Conservation (phyloP, 345 rosid genomes). For the Hibiscus trionum region DNA sequence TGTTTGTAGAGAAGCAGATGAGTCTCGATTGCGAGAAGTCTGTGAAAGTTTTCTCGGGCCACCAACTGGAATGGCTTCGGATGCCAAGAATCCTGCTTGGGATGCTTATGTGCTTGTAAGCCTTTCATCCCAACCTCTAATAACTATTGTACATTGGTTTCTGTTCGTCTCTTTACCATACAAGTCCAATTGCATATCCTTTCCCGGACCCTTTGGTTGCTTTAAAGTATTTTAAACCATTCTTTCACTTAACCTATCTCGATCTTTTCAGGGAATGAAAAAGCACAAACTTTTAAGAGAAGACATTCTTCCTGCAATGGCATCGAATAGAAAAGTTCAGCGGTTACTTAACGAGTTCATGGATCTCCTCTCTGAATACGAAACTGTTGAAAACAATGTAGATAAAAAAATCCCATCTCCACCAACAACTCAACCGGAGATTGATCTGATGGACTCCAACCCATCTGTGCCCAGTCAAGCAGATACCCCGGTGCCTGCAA, state of each 20-base stretch:
- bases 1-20: constrained; percentile 84
- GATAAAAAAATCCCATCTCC: constrained; percentile 20
- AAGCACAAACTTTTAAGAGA: constrained; percentile 83
- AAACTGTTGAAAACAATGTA: constrained; percentile 26
- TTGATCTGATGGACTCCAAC: constrained; percentile 22
- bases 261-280: constrained; percentile 65
- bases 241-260: background rate
- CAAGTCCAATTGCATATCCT: background rate
- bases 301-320: constrained; percentile 96
- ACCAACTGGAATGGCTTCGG: constrained; percentile 76
- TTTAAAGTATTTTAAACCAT: background rate
- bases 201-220: background rate
- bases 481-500: constrained; percentile 7
- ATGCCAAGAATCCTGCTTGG: constrained; percentile 53
- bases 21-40: constrained; percentile 85
- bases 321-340: constrained; percentile 93
- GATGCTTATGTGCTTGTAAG: constrained; percentile 87
- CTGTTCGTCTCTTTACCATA: background rate
- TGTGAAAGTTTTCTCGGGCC: constrained; percentile 96
- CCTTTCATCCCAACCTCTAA: constrained; percentile 4
- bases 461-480: constrained; percentile 15
- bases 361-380: constrained; percentile 93
- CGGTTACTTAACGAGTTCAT: constrained; percentile 87
- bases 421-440: constrained; percentile 14
- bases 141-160: background rate